These are phyloP conservation scores for Linnemannia hyalina DNA, from an alignment of 192 early-diverging fungal species.

Conservation along the genomic window DNA sequence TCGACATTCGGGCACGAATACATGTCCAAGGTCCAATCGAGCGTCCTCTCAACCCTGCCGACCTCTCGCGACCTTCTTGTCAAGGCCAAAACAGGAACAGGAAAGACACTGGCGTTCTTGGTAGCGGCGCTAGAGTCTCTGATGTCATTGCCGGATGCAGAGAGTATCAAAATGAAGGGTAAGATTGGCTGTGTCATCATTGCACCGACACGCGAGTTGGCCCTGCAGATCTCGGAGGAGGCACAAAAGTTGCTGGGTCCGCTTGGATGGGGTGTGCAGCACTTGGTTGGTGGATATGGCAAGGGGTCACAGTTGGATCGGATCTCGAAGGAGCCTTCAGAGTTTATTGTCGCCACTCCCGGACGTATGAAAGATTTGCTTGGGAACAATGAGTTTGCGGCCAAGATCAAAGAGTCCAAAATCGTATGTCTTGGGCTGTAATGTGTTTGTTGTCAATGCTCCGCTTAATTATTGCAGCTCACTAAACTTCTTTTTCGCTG, in stretches of 20 bases:
- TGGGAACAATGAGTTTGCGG: slow-evolving; percentile 60
- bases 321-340: slow-evolving; percentile 66
- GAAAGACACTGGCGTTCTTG: slow-evolving; percentile 95
- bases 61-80: slow-evolving; percentile 86
- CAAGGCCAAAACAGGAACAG: slow-evolving; percentile 97
- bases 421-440: slow-evolving; percentile 45
- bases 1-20: slow-evolving; percentile 76
- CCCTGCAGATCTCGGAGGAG: slow-evolving; percentile 84
- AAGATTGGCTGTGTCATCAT: slow-evolving; percentile 80
- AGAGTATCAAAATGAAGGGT: slow-evolving; percentile 52
- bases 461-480: neutral
- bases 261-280: slow-evolving; percentile 73
- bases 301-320: slow-evolving; percentile 61
- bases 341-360: slow-evolving; percentile 95
- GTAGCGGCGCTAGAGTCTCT: slow-evolving; percentile 87
- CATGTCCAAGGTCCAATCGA: slow-evolving; percentile 88
- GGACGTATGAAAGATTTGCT: slow-evolving; percentile 91
- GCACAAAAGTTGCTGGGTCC: slow-evolving; percentile 70
- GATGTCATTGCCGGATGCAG: slow-evolving; percentile 46
- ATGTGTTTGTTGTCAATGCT: neutral
- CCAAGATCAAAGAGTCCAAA: slow-evolving; percentile 61
- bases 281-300: slow-evolving; percentile 84
- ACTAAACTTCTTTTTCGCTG: neutral
- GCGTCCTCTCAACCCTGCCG: slow-evolving; percentile 79
- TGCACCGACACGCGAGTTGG: slow-evolving; percentile 93